phyloP scores from a whole-genome alignment of 2,329 filamentous ascomycete species.

The Colletotrichum tamarilloi region DNA sequence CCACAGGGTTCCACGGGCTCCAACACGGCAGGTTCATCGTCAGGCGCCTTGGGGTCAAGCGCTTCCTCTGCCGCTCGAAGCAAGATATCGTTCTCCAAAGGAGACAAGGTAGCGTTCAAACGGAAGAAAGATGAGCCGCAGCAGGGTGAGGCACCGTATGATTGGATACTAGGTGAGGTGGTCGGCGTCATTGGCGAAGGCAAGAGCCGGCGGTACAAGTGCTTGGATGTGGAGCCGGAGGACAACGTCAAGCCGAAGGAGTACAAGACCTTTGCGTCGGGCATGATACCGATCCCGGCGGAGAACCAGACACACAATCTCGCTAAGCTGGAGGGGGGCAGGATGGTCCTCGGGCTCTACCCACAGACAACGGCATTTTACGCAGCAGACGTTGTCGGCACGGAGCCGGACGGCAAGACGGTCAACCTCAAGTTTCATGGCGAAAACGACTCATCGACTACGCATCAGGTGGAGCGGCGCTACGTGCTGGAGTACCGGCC shows the following conservation, averaged over 20 bases:
- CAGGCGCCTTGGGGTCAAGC: slow-evolving; percentile 33
- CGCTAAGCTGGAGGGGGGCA: slow-evolving; percentile 72
- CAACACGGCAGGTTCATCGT: slow-evolving; percentile 44
- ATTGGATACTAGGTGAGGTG: slow-evolving; percentile 83
- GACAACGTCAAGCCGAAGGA: slow-evolving; percentile 73
- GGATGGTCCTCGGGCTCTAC: slow-evolving; percentile 81
- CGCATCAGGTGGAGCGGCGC: slow-evolving; percentile 80
- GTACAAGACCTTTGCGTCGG: slow-evolving; percentile 78
- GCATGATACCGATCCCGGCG: slow-evolving; percentile 81
- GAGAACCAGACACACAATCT: slow-evolving; percentile 60
- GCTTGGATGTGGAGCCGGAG: slow-evolving; percentile 83
- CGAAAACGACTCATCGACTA: slow-evolving; percentile 78
- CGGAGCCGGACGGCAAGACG: slow-evolving; percentile 61
- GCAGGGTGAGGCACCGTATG: slow-evolving; percentile 58
- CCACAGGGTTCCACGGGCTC: slow-evolving; percentile 57
- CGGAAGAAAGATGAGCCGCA: slow-evolving; percentile 60
- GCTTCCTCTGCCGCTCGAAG: slow-evolving; percentile 35
- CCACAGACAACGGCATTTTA: slow-evolving; percentile 89
- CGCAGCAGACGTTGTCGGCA: slow-evolving; percentile 82
- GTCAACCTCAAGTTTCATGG: slow-evolving; percentile 82
- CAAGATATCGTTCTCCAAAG: slow-evolving; percentile 68
- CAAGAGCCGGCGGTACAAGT: slow-evolving; percentile 81
- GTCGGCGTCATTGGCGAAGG: slow-evolving; percentile 80
- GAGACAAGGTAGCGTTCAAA: slow-evolving; percentile 75
- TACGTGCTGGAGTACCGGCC: slow-evolving; percentile 79